Base-by-base conservation (phyloP, 768 basidiomycete species). In the Phaffia australis region DNA sequence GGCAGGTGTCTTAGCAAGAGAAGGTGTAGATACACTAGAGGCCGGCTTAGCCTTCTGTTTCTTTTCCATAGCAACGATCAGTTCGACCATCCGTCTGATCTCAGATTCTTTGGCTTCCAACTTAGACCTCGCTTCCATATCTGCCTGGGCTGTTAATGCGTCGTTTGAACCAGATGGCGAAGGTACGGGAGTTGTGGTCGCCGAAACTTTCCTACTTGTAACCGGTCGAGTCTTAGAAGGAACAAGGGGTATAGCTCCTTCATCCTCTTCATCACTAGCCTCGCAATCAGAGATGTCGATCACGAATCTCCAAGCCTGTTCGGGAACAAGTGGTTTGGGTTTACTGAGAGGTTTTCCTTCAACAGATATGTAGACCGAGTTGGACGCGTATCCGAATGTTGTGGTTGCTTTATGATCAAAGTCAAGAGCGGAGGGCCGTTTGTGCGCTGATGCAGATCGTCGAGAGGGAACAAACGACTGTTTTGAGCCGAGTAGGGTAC, bases 251-350 rank as follows among this genome's bases (percentile, higher is more conserved):
- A 42, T 27, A 21, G 59, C 21, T 16, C 1, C 18, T n/a, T 66
- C 66, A 48, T 62, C 60, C 18, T 32, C 54, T 30, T 67, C 66
- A 15, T 21, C 62, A n/a, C 55, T 54, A 57, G 19, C 19, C 54
- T 67, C 66, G n/a, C 52, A 59, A 51, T 67, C 66, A 21, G 66
- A 67, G 47, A 67, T 52, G 42, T 67, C 66, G 51, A 67, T 67
- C 21, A 67, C 55, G 55, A 62, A 60, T 52, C 66, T 54, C 27
- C 54, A 48, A 2, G 60, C 60, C 9, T 46, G 60, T 16, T 67
- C 60, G 4, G 55, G 55, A 35, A 67, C 66, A 56, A 67, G 66
- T 27, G 54, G 6, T 9, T 32, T 32, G 25, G 15, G 35, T 42
- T 11, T 42, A 42, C 35, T 42, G 6, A 42, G 4, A 5, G 35